Evolutionary conservation across 805 yeast genomes (phyloP), one percentile per base, ranked within the genome.

Genomic region (Candida chilensis): DNA sequence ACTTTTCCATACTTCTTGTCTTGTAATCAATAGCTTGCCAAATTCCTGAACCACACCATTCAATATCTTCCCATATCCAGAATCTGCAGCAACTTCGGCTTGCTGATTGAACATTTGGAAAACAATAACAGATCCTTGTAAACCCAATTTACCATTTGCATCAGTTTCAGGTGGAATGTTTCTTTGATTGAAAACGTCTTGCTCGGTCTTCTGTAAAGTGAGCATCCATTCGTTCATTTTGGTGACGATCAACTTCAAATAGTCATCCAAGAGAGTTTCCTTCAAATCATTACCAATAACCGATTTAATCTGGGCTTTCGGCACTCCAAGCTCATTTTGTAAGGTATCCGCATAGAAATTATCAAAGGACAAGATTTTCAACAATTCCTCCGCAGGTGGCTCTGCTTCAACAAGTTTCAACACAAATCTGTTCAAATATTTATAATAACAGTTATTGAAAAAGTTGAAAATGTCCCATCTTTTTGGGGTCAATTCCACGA

Each of bases 21-120:
- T 63, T 31, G 64, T 52, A 29, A 69, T 58, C 37, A 85, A 61
- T 29, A 82, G 60, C 5, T 57, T 60, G 19, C 80, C 71, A 63
- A 87, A 82, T 35, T 78, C 75, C 31, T 70, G 77, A 11, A 86
- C 72, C 9, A 85, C 92, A 16, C 90, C 92, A 9, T 78, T 76
- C 20, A 86, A 60, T 17, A 86, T 81, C 38, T 78, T 70, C 5
- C 87, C 85, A 51, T 83, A 87, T 3, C 85, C 84, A 3, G 90
- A 75, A 19, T 80, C 88, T 1, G 87, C 83, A 0, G 94, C 92
- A 5, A 82, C 88, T 37, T 82, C 94, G 11, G 85, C 78, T 50
- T 87, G 95, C 47, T 86, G 95, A n/a, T 79, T 77, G 34, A 86
- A 73, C 78, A 86, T 80, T 37, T 82, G 74, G 49, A 83, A 77